Percentiles rank a stretch among this genome's conserved stretches.
These are phyloP conservation scores for Penicillium arizonense DNA, from an alignment of 495 filamentous ascomycete genomes.

Conservation along the genomic window DNA sequence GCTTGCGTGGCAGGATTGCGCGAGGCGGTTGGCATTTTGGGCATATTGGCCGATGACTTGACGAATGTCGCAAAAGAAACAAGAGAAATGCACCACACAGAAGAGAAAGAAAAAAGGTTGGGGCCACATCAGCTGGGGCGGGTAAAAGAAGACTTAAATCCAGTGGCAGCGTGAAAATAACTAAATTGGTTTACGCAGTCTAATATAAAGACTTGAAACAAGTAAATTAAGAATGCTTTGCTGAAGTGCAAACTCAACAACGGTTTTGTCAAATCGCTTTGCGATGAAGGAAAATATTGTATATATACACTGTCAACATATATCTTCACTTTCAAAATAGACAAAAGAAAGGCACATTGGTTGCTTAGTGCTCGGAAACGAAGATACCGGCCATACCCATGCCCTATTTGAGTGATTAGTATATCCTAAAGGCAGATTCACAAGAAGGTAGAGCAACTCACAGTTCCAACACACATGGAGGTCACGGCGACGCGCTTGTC, in stretches of 20 bases:
- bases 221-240: too few relatives aligned
- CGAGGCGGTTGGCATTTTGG: neutral
- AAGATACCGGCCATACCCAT: conserved; percentile 57
- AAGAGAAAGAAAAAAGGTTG: neutral
- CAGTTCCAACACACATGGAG: conserved; percentile 84
- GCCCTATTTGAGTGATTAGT: conserved; percentile 34
- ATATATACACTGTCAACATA: conserved; percentile 3
- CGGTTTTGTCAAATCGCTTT: too few relatives aligned
- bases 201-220: too few relatives aligned
- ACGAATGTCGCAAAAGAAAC: neutral
- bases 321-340: neutral
- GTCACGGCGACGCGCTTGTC: conserved; percentile 80
- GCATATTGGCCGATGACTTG: conserved; percentile 1
- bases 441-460: conserved; percentile 25
- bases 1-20: neutral
- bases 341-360: neutral
- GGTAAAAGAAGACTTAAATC: conserved; percentile 2
- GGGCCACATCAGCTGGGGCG: neutral
- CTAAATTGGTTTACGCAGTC: neutral
- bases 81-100: neutral
- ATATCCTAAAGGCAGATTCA: neutral
- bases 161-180: conserved; percentile 1
- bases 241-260: too few relatives aligned
- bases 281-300: too few relatives aligned
- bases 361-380: conserved; percentile 47